Percentiles rank a stretch among this genome's conserved stretches.
phyloP scores from a whole-genome alignment of 2,329 filamentous ascomycete species.

The Aspergillus pseudoglaucus region DNA sequence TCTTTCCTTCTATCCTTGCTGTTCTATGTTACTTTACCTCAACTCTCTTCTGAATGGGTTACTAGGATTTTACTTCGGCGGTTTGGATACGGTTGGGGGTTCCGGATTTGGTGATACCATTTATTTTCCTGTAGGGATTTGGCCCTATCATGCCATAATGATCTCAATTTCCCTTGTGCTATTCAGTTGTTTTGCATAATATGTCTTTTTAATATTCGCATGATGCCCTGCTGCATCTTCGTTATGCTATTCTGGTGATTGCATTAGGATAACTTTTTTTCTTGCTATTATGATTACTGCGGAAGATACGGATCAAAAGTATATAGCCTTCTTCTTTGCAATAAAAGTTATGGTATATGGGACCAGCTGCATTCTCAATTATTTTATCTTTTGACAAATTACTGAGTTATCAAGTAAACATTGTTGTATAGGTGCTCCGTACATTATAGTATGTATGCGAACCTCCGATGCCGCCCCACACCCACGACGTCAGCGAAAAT shows the following conservation, averaged over 20 bases:
- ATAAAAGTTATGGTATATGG: no score
- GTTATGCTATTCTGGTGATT: neutral
- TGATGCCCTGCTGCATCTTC: neutral
- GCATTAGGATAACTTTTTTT: no score
- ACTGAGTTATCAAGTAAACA: no score
- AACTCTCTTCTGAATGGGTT: neutral
- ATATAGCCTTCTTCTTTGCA: no score
- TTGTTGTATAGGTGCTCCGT: no score
- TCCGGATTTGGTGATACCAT: constrained; percentile 1
- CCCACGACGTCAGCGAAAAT: constrained; percentile 22
- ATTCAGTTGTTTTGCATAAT: neutral
- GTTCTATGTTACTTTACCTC: neutral
- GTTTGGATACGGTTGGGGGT: neutral
- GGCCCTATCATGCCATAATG: neutral
- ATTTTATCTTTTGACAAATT: no score
- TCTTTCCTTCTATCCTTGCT: neutral
- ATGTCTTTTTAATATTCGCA: neutral
- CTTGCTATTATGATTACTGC: no score
- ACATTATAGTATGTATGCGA: no score
- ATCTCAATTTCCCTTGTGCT: neutral
- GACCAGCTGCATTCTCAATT: no score
- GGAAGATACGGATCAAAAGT: no score
- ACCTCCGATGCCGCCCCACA: constrained; percentile 10
- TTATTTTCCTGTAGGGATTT: neutral
- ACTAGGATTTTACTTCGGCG: neutral